A percentile compares a stretch with the other conserved stretches of the same genome.
Conservation (phyloP, 345 rosid species). For the Erucastrum elatum region DNA sequence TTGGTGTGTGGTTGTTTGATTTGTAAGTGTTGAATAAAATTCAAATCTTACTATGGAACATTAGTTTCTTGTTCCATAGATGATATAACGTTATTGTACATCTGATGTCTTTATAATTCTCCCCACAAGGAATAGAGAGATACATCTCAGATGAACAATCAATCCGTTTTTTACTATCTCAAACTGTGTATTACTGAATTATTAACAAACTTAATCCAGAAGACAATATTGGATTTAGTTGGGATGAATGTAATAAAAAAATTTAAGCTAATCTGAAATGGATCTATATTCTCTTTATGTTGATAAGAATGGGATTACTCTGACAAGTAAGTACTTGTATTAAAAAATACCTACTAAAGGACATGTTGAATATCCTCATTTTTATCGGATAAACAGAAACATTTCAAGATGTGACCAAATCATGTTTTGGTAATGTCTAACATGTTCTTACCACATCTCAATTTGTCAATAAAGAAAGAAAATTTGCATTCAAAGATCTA, state of each 20-base stretch:
- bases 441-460: conserved; percentile 34
- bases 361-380: not conserved
- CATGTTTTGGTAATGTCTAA: conserved; percentile 34
- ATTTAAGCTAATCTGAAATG: not conserved
- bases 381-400: too few species aligned
- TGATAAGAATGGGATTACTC: conserved; percentile 13
- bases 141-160: not conserved
- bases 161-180: not conserved
- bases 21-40: conserved; percentile 27
- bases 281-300: not conserved
- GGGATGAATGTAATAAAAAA: not conserved
- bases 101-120: not conserved
- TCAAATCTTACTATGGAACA: conserved; percentile 25
- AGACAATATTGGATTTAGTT: not conserved
- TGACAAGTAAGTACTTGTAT: not conserved
- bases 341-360: not conserved
- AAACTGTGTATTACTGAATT: not conserved
- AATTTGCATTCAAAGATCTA: not conserved
- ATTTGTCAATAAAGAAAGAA: not conserved
- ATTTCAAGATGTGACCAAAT: conserved; percentile 22
- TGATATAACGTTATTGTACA: conserved; percentile 16
- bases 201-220: not conserved
- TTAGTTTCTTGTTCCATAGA: conserved; percentile 16
- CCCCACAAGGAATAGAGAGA: too few species aligned
- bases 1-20: conserved; percentile 22